Evolutionary conservation across 1,284 basidiomycete species (phyloP), one percentile per base, ranked within the genome.

Genomic region (Microbotryomycetes sp.): DNA sequence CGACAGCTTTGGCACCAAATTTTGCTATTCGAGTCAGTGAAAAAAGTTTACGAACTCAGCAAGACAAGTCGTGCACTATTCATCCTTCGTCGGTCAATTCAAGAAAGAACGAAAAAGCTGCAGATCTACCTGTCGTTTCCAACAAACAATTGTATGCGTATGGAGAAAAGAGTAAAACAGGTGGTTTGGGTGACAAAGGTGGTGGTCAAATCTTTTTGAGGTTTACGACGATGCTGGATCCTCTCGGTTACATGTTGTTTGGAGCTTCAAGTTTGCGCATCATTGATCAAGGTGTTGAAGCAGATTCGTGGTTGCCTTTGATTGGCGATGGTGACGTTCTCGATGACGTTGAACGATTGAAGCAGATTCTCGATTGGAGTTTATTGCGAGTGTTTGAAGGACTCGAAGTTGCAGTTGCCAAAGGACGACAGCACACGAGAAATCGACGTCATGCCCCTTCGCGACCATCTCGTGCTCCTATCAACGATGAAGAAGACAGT

Each of bases 311-410:
- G 93, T 79, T 97, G 25, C 90, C 91, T 12, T 83, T 97, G 55
- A 80, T 85, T 28, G 92, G 92, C 49, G 72, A 87, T 68, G 74
- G 86, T 62, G 83, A 87, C 69, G 83, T 85, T 5, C 77, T 97
- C 66, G 89, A 94, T 74, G 86, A 92, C 70, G 79, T 96, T 25
- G 86, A 88, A 72, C 81, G 84, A n/a, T 79, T 97, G 70, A 92
- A 93, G 77, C 79, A 78, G 29, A 79, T 88, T 68, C 84, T 96
- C 80, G 89, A 96, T 71, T 79, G 80, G 3, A 91, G 88, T 73
- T 86, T 97, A 85, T 79, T 93, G 56, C 84, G 93, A 49, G 89
- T 96, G 1, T 97, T 92, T 70, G 89, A 97, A 72, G 92, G 92
- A 28, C 86, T 93, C 28, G 64, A 60, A 31, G 68, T 64, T 22